These are phyloP conservation scores for Eimeria maxima DNA, from an alignment of 169 alveolate genomes.

Conservation along the genomic window DNA sequence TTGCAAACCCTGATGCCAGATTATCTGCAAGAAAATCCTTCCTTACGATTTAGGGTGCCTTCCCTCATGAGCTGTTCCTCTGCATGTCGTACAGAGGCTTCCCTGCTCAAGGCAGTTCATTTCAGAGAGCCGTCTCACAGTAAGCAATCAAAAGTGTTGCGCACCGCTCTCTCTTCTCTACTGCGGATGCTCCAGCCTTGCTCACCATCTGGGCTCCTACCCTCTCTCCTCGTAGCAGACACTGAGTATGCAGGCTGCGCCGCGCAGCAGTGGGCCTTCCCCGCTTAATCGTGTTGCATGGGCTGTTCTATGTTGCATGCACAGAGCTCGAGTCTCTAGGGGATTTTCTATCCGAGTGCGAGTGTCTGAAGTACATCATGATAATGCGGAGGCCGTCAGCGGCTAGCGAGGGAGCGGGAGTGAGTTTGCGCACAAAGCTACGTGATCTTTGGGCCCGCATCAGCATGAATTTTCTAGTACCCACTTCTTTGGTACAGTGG, in stretches of 20 bases:
- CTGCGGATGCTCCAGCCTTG: not conserved
- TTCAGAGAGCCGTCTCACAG: conserved; percentile 44
- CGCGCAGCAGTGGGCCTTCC: not conserved
- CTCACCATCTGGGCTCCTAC: not conserved
- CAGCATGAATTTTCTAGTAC: not conserved
- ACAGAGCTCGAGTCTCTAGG: conserved; percentile 56
- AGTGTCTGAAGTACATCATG: conserved; percentile 17
- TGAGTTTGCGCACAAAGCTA: not conserved
- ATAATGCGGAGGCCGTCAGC: not conserved
- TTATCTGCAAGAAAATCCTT: not conserved
- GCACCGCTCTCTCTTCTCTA: not conserved
- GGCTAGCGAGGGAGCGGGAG: conserved; percentile 2
- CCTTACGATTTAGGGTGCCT: not conserved
- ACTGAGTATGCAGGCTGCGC: not conserved
- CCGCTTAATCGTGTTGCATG: not conserved
- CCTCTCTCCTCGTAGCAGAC: not conserved
- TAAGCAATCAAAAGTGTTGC: not conserved
- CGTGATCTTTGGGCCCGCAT: not conserved
- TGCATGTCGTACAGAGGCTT: conserved; percentile 8
- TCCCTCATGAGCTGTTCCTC: not conserved
- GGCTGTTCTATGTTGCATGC: not conserved
- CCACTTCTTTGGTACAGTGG: not conserved
- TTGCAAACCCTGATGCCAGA: not conserved
- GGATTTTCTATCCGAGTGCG: conserved; percentile 59
- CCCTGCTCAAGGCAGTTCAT: conserved; percentile 64